These are phyloP conservation scores for Melanomma pulvis-pyrius DNA, from an alignment of 495 filamentous ascomycete species.

Conservation along the genomic window DNA sequence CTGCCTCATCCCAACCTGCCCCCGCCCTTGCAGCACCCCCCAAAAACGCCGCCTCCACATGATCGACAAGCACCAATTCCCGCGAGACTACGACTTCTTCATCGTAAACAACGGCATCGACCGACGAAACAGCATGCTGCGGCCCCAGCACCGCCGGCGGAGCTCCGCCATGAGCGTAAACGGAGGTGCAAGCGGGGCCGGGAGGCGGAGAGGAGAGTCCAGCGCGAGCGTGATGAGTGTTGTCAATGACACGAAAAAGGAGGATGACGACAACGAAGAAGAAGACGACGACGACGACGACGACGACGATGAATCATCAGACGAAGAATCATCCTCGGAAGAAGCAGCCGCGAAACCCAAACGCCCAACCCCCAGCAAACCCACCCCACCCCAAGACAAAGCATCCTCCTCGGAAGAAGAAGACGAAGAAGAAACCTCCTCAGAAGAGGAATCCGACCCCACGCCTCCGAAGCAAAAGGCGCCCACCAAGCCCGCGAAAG, in stretches of 20 bases:
- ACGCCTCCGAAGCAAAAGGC: not conserved
- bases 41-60: constrained; percentile 84
- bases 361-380: not conserved
- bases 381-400: not conserved
- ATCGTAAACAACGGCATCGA: constrained; percentile 89
- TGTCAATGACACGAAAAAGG: constrained; percentile 1
- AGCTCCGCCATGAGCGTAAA: constrained; percentile 5
- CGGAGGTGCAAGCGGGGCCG: not conserved
- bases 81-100: constrained; percentile 87
- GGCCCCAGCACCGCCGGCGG: constrained; percentile 52
- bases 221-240: not conserved
- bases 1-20: constrained; percentile 89
- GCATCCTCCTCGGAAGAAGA: not conserved
- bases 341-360: not conserved
- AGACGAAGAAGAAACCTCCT: not conserved
- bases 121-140: constrained; percentile 74
- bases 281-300: constrained; percentile 9
- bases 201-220: not conserved
- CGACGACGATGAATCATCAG: constrained; percentile 5
- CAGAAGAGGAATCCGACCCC: not conserved
- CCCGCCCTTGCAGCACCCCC: constrained; percentile 78
- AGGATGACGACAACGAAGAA: constrained; percentile 3
- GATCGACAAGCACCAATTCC: constrained; percentile 94
- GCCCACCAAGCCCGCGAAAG: not conserved
- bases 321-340: not conserved